Conservation (phyloP, 2,329 filamentous ascomycete species). For the Chaetomium sp. region DNA sequence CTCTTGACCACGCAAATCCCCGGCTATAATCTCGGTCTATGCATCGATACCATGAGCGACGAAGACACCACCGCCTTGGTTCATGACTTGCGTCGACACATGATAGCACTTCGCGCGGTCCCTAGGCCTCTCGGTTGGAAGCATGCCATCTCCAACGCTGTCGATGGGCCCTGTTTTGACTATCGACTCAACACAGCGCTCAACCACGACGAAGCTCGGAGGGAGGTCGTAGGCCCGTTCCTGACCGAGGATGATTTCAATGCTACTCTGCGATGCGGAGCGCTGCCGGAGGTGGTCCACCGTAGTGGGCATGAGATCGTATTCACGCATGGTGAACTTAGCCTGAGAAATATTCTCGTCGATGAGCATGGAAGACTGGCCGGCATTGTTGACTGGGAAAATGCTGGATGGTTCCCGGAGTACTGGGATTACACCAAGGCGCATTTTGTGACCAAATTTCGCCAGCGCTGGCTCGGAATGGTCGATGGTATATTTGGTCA, state of each 20-base stretch:
- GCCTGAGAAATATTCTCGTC: constrained; percentile 5
- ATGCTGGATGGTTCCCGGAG: neutral
- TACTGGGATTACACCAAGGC: neutral
- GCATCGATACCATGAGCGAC: constrained; percentile 14
- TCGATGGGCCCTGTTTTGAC: neutral
- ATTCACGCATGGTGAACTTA: constrained; percentile 13
- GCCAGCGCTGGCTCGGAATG: neutral
- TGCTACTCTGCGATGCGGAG: constrained; percentile 3
- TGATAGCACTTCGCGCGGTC: neutral
- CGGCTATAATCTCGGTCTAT: neutral
- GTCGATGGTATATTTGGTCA: neutral
- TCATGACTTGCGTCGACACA: neutral
- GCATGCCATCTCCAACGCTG: neutral
- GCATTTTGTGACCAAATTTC: neutral
- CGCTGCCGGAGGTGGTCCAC: constrained; percentile 6
- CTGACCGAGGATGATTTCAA: constrained; percentile 5
- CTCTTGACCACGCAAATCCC: neutral
- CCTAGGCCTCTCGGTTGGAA: neutral
- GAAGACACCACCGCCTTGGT: neutral
- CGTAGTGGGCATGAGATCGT: neutral
- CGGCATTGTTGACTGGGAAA: neutral
- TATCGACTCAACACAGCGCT: neutral
- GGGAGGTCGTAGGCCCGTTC: neutral
- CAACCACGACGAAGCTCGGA: neutral
- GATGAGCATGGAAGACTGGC: neutral